Percentiles rank a stretch among this genome's conserved stretches.
Evolutionary conservation across 148 eudicot species (phyloP).

Genomic region (Vaccinium myrtillus): DNA sequence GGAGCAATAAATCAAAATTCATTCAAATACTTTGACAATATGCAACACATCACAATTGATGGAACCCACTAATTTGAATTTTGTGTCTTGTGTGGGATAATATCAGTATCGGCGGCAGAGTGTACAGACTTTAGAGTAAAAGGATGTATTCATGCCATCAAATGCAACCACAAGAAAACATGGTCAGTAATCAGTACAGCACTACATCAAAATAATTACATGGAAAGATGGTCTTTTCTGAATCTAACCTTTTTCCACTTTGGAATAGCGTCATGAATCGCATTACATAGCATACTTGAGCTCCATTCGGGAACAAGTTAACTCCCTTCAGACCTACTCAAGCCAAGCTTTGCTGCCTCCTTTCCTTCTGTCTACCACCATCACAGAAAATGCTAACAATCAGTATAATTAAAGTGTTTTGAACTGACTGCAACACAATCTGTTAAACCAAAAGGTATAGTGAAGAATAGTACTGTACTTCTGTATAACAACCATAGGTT

Average conservation of each 20-base stretch:
- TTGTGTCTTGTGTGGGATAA: too few species aligned
- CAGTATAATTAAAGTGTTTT: neutral
- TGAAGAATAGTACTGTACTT: neutral
- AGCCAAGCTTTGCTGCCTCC: constrained; percentile 35
- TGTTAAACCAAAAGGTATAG: neutral
- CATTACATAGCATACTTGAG: constrained; percentile 34
- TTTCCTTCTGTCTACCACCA: constrained; percentile 45
- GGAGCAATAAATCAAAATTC: neutral
- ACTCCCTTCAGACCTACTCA: constrained; percentile 50
- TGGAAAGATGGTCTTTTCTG: neutral
- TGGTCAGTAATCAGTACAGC: neutral
- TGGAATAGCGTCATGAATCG: constrained; percentile 24
- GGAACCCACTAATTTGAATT: neutral
- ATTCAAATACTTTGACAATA: neutral
- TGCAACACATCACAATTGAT: neutral
- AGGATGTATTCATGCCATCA: neutral
- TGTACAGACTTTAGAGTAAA: neutral
- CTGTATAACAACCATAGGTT: neutral
- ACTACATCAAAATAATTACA: neutral
- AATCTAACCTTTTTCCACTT: constrained; percentile 16
- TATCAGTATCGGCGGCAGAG: neutral
- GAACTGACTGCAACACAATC: neutral
- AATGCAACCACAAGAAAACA: neutral
- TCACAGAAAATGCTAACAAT: neutral
- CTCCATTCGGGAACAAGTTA: constrained; percentile 36